phyloP scores from a whole-genome alignment of 768 basidiomycete genomes.

The Peribolospora kevripleyi region DNA sequence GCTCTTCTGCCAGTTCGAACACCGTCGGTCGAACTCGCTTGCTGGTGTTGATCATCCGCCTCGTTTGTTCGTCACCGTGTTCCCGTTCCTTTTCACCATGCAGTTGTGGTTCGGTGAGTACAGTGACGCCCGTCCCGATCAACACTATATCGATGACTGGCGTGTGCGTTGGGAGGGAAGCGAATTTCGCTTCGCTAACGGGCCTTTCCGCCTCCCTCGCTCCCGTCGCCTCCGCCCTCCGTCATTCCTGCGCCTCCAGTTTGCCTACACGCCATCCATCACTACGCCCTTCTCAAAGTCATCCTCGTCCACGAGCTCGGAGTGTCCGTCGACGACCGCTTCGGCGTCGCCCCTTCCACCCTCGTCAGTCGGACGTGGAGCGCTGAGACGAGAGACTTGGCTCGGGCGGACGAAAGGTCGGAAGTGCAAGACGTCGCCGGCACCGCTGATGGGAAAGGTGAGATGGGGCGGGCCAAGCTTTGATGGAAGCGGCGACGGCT shows the following conservation, averaged over 20 bases:
- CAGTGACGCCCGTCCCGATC: not conserved
- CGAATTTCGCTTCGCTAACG: conserved; percentile 2
- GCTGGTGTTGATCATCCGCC: not conserved
- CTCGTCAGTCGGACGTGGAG: conserved; percentile 1
- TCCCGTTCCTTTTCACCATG: not conserved
- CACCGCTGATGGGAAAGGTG: no score
- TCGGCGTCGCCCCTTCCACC: conserved; percentile 13
- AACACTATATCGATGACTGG: not conserved
- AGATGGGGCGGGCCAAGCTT: no score
- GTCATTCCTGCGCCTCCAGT: not conserved
- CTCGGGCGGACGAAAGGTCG: no score
- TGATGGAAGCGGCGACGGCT: no score
- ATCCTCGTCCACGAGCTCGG: conserved; percentile 8
- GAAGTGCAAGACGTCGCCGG: no score
- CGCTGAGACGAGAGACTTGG: no score
- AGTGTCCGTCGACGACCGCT: conserved; percentile 5
- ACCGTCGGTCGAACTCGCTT: not conserved
- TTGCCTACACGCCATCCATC: not conserved
- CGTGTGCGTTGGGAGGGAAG: no score
- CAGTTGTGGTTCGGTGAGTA: conserved; percentile 5
- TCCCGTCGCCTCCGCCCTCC: conserved; percentile 2
- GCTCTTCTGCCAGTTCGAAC: not conserved
- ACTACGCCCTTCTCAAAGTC: not conserved
- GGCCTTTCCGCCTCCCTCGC: not conserved
- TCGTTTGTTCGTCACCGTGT: not conserved